Percentiles rank a stretch among this genome's conserved stretches.
Evolutionary conservation across 345 rosid species (phyloP).

Genomic region (Barbarea vulgaris): DNA sequence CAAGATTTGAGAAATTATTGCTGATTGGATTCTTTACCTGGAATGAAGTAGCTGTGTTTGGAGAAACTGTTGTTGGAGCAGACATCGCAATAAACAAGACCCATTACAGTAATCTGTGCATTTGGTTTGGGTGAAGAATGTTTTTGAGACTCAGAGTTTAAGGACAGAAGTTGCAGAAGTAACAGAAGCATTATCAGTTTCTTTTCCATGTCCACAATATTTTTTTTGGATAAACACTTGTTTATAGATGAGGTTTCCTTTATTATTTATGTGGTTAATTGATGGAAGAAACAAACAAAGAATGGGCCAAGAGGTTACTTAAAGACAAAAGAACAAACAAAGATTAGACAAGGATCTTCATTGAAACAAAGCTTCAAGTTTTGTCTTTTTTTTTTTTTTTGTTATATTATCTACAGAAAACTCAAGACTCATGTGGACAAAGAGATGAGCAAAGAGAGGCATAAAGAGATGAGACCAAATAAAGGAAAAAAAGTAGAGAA

Average conservation of each 20-base stretch:
- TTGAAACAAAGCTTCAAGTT: conserved; percentile 23
- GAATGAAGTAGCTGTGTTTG: conserved; percentile 85
- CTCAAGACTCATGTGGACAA: conserved; percentile 23
- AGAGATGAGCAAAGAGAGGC: conserved; percentile 4
- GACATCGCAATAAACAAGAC: conserved; percentile 92
- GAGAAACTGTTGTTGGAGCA: conserved; percentile 98
- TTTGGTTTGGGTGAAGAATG: conserved; percentile 36
- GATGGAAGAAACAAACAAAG: conserved; percentile 38
- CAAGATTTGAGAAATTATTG: neutral
- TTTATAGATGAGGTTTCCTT: conserved; percentile 33
- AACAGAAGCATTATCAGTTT: conserved; percentile 39
- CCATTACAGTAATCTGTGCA: conserved; percentile 77
- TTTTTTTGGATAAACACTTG: conserved; percentile 32
- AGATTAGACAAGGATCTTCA: conserved; percentile 33
- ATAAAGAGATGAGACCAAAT: neutral
- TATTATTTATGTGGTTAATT: conserved; percentile 42
- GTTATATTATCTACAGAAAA: neutral
- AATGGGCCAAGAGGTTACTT: conserved; percentile 26
- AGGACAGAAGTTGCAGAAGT: conserved; percentile 49
- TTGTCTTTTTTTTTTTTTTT: neutral
- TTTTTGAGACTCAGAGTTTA: conserved; percentile 44
- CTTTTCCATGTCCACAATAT: conserved; percentile 16
- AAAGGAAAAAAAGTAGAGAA: conserved; percentile 14
- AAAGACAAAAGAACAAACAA: conserved; percentile 28
- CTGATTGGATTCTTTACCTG: conserved; percentile 51